Base-by-base conservation (phyloP, 2,329 filamentous ascomycete genomes). In the Coniochaeta hoffmannii region DNA sequence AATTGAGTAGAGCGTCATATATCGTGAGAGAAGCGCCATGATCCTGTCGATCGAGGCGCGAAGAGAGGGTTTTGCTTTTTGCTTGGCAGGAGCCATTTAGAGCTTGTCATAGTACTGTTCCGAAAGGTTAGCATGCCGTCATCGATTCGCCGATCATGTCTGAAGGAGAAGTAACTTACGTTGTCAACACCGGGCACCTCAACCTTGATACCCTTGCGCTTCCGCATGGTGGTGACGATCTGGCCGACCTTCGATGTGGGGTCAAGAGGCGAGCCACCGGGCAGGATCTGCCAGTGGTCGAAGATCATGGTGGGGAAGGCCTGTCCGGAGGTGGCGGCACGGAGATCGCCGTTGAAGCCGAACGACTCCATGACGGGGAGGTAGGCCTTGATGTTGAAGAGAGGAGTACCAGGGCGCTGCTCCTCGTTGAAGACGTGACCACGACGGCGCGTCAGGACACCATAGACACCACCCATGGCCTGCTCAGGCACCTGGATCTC, bases 391-490 rank as follows among this genome's bases (percentile, higher is more conserved):
- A 99, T 89, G 78, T 90, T 97, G 89, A 97, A 99, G 61, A 99
- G 89, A 78, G 94, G 94, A 75, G 94, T 99, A 79, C 94, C 94
- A 62, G 93, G 89, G 72, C 94, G 90, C 84, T 99, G 94, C 83
- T 95, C 89, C 83, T 99, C 94, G 74, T 82, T 82, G 86, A 97
- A 97, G 79, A 99, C 94, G 86, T 97, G 93, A 85, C 94, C 94
- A 89, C 94, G 88, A 77, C 92, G 84, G 72, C 92, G 89, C 78
- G 92, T 97, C 69, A 99, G 89, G 73, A 97, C 92, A 88, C 92
- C 89, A 80, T 99, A 99, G 78, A 99, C 96, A 85, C 94, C 94
- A 85, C 94, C 94, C 94, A 99, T 97, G 74, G 94, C 93, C 71
- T 87, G 81, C 85, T 99, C 94, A 70, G 93, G 93, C 62, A 99